Evolutionary conservation across 345 rosid species (phyloP), one percentile per base, ranked within the genome.

Genomic region (Brassica nigra): DNA sequence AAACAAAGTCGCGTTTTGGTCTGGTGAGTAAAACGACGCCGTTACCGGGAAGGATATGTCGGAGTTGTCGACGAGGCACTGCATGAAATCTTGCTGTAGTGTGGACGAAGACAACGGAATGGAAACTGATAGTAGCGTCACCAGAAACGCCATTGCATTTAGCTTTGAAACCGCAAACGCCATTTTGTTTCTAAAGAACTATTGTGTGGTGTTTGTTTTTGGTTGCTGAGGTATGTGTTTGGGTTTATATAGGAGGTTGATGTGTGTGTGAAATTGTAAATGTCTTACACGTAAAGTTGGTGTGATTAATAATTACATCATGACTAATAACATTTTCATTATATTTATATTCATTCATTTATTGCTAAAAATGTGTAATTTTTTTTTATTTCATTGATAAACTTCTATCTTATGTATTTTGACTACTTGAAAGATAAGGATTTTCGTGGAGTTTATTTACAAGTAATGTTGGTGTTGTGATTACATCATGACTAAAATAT

Each of bases 21-120:
- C 75, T 9, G 75, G 84, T 16, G 84, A 62, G 86, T 55, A 88
- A 31, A 89, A 68, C 71, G 84, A 59, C 18, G 81, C 62, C 8
- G 82, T 62, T n/a, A 77, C 42, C 0, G 88, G 75, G 78, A 76
- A 57, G 5, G 90, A 84, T 11, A 78, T 2, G 75, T 82, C 83
- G 16, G 91, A 78, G 68, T 87, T 84, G 28, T 62, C 66, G 8
- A 77, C 72, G 34, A 90, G 84, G 71, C 94, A 90, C 14, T 62
- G 66, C 31, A 84, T 16, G 70, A 87, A 90, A n/a, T 77, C 82
- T 57, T 88, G 85, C 67, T 85, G 87, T 52, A 82, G 70, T 4
- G 84, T 72, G 28, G 80, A 71, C 30, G 66, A 66, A 27, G 74
- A 61, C 1, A 23, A 12, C 42, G 77, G 80, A 71, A 81, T 57